Base-by-base conservation (phyloP, 2,329 filamentous ascomycete genomes). In the Cryphonectria carpinicola region DNA sequence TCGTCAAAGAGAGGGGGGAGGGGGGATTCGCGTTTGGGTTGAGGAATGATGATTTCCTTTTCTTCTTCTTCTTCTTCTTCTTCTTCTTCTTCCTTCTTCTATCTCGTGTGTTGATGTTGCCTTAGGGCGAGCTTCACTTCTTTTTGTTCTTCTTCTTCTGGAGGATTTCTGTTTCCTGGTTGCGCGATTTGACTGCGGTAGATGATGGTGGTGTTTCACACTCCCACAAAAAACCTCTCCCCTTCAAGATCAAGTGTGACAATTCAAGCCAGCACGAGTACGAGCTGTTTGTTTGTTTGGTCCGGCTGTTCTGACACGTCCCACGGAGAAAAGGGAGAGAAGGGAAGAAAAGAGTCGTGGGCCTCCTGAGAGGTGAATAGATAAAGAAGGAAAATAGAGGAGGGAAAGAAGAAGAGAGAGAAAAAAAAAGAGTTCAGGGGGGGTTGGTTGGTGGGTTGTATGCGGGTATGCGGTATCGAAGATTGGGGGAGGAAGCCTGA, bases 161-260 rank as follows among this genome's bases (percentile, higher is more conserved):
- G 28, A 35, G 4, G 6, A 4, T 10, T 2, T n/a, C 17, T n/a
- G 8, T 28, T 28, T 60, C 32, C 63, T 62, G 56, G 52, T 70
- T 70, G 70, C 68, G 68, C 52, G 70, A 70, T 70, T 70, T 72
- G 70, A 67, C 68, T 13, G 62, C 63, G 49, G 61, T 8, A 46
- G n/a, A 11, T 43, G 61, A 46, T 49, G 46, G 46, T 8, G 17
- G 61, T 46, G 39, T 28, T 8, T n/a, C 39, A 46, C 39, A 19
- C n/a, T 8, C 6, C 13, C 32, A 62, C 32, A 39, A 19, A n/a
- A n/a, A 62, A 22, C 19, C 7, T 62, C 25, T 25, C n/a, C 52
- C 54, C 13, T 46, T 22, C 19, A 3, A 63, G 32, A 37, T 37
- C 22, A n/a, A 35, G 32, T 37, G n/a, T 37, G 19, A 37, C 37